Evolutionary conservation across 73 alveolate species (phyloP).

Genomic region (Paramecium sexaurelia): DNA sequence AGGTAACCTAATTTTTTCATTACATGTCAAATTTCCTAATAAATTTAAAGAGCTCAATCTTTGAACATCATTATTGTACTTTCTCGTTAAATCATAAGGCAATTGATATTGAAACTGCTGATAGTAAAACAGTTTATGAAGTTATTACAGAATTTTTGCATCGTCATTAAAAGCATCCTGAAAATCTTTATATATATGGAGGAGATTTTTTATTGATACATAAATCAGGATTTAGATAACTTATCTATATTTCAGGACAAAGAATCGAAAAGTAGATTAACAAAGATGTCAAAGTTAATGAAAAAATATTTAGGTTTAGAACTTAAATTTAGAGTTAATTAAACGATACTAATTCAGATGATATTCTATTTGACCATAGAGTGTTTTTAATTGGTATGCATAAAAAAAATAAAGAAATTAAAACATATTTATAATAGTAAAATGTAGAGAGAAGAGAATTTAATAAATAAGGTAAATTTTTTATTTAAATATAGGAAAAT

Average conservation of each 20-base stretch:
- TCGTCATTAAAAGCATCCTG: neutral
- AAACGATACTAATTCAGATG: neutral
- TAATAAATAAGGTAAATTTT: neutral
- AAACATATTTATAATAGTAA: neutral
- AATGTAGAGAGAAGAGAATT: neutral
- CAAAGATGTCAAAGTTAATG: neutral
- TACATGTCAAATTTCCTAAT: neutral
- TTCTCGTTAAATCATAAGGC: neutral
- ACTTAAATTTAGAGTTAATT: neutral
- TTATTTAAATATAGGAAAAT: neutral
- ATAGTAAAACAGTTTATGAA: neutral
- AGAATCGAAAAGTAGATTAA: neutral
- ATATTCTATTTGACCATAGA: neutral
- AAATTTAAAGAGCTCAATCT: neutral
- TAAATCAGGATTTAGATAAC: neutral
- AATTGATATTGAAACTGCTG: neutral
- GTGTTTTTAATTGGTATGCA: neutral
- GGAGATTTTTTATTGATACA: neutral
- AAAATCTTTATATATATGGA: neutral
- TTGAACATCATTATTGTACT: neutral
- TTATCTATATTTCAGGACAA: neutral
- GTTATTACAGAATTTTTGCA: neutral
- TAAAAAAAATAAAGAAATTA: constrained; percentile 25
- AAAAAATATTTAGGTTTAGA: neutral
- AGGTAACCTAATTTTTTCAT: neutral